These are phyloP conservation scores for Sphaerulina populicola DNA, from an alignment of 2,329 filamentous ascomycete species.

Conservation along the genomic window DNA sequence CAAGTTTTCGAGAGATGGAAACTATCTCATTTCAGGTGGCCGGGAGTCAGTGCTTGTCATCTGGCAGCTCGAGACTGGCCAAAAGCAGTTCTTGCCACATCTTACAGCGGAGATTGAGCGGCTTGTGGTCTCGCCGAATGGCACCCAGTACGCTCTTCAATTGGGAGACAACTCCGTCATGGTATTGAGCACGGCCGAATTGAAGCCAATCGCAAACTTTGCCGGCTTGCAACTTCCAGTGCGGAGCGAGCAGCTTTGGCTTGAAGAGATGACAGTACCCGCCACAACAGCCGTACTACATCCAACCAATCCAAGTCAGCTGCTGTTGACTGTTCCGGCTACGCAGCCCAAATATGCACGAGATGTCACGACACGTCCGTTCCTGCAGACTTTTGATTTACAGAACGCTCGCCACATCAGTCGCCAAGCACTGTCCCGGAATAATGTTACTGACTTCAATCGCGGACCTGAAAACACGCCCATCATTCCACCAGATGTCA, in stretches of 20 bases:
- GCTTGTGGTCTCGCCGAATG: slow-evolving; percentile 69
- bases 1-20: slow-evolving; percentile 92
- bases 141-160: slow-evolving; percentile 73
- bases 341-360: slow-evolving; percentile 38
- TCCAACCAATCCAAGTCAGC: slow-evolving; percentile 34
- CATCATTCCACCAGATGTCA: slow-evolving; percentile 70
- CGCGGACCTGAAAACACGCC: slow-evolving; percentile 61
- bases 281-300: slow-evolving; percentile 34
- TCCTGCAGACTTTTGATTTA: slow-evolving; percentile 82
- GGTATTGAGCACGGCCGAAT: slow-evolving; percentile 79
- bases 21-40: slow-evolving; percentile 90
- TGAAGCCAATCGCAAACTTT: slow-evolving; percentile 75
- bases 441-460: slow-evolving; percentile 75
- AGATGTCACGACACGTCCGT: slow-evolving; percentile 43
- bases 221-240: slow-evolving; percentile 62
- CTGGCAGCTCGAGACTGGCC: slow-evolving; percentile 86
- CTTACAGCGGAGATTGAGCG: slow-evolving; percentile 76
- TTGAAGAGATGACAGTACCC: slow-evolving; percentile 10
- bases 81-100: slow-evolving; percentile 80
- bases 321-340: slow-evolving; percentile 46
- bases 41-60: slow-evolving; percentile 80
- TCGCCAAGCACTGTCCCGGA: slow-evolving; percentile 83
- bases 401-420: slow-evolving; percentile 65
- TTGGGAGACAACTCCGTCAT: slow-evolving; percentile 89
- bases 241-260: slow-evolving; percentile 6